Percentiles rank a stretch among this genome's conserved stretches.
phyloP scores from a whole-genome alignment of 306 rosid genomes.

The Lagenaria siceraria region DNA sequence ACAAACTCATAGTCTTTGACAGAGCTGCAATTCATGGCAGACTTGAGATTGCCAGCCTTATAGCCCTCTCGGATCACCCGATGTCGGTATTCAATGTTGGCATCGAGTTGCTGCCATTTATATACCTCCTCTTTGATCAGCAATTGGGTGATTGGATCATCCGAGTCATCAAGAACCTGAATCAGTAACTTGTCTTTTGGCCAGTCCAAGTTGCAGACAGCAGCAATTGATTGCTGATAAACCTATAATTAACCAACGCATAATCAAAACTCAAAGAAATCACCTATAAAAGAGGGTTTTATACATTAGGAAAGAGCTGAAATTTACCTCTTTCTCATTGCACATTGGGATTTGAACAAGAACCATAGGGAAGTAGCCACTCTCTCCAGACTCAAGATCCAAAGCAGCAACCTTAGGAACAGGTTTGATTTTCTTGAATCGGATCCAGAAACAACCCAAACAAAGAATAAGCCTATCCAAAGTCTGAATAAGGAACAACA shows the following conservation, averaged over 20 bases:
- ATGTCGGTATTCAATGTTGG: conserved; percentile 49
- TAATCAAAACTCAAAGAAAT: not conserved
- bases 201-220: conserved; percentile 67
- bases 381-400: conserved; percentile 13
- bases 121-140: conserved; percentile 51
- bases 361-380: conserved; percentile 37
- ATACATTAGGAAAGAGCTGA: not conserved
- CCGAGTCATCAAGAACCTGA: conserved; percentile 71
- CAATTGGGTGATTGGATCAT: conserved; percentile 52
- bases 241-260: conserved; percentile 28
- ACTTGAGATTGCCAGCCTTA: conserved; percentile 72
- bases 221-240: conserved; percentile 64
- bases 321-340: conserved; percentile 61
- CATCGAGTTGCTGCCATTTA: conserved; percentile 55
- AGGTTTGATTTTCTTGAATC: conserved; percentile 52
- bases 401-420: conserved; percentile 14
- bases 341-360: conserved; percentile 84
- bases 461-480: conserved; percentile 50
- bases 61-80: conserved; percentile 55
- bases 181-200: conserved; percentile 47
- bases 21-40: conserved; percentile 63
- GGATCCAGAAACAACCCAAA: conserved; percentile 72
- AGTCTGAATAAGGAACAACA: conserved; percentile 57
- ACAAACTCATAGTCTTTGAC: conserved; percentile 59
- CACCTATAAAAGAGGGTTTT: not conserved